These are phyloP conservation scores for Flaveria ramosissima DNA, from an alignment of 129 eudicot species.

Conservation along the genomic window DNA sequence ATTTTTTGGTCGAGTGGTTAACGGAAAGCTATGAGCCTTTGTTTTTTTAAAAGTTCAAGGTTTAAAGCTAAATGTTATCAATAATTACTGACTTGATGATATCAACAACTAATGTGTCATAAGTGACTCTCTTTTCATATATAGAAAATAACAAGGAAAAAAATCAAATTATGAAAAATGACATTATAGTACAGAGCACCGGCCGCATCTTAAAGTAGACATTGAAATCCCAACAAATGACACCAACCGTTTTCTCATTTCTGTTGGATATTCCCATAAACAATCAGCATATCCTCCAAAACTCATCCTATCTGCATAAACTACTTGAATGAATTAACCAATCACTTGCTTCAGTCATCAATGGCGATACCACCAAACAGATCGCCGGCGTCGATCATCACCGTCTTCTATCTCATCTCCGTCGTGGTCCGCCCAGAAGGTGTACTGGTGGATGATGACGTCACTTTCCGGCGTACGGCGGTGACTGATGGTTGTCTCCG, in stretches of 20 bases:
- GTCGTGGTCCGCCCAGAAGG: constrained; percentile 23
- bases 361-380: constrained; percentile 20
- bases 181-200: not conserved
- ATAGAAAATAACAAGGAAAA: not conserved
- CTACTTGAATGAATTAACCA: not conserved
- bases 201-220: not conserved
- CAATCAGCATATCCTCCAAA: constrained; percentile 27
- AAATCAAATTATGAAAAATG: not conserved
- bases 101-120: no score
- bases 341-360: constrained; percentile 17
- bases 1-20: no score
- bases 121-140: not conserved
- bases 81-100: no score
- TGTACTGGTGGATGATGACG: constrained; percentile 6
- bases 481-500: constrained; percentile 33
- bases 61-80: no score
- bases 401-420: constrained; percentile 14
- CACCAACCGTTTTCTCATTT: not conserved
- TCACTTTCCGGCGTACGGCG: constrained; percentile 26
- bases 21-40: no score
- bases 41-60: no score
- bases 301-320: not conserved
- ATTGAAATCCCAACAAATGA: constrained; percentile 28
- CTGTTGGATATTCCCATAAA: constrained; percentile 32
- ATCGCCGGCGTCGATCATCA: not conserved